phyloP scores from a whole-genome alignment of 495 filamentous ascomycete genomes.

The Trichoderma orchidacearum region DNA sequence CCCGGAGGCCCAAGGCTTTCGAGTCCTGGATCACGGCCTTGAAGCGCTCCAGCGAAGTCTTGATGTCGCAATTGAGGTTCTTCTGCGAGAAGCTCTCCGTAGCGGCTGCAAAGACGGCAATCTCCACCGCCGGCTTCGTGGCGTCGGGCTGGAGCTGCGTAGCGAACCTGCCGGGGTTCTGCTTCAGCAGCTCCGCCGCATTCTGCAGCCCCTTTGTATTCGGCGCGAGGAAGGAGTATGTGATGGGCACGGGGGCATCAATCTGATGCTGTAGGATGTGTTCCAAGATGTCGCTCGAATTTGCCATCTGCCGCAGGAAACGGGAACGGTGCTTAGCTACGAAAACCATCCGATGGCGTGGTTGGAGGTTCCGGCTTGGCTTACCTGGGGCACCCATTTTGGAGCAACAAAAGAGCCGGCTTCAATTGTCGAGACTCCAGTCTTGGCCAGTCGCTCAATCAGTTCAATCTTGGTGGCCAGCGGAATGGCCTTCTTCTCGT shows the following conservation, averaged over 20 bases:
- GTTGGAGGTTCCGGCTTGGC: conserved; percentile 1
- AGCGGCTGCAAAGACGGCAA: conserved; percentile 86
- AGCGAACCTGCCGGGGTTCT: conserved; percentile 22
- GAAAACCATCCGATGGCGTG: neutral
- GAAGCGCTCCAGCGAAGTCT: conserved; percentile 66
- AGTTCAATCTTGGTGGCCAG: conserved; percentile 77
- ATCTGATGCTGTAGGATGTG: conserved; percentile 59
- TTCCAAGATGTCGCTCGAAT: conserved; percentile 69
- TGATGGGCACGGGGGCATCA: conserved; percentile 48
- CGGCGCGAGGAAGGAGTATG: conserved; percentile 88
- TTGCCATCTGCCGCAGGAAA: conserved; percentile 59
- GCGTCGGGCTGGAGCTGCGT: conserved; percentile 18
- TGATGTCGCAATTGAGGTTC: conserved; percentile 85
- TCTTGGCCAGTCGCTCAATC: conserved; percentile 65
- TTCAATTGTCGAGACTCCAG: conserved; percentile 78
- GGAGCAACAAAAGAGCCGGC: conserved; percentile 90
- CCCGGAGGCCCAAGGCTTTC: conserved; percentile 54
- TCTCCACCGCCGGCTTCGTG: conserved; percentile 45
- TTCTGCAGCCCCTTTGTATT: conserved; percentile 66
- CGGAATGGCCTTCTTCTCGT: conserved; percentile 75
- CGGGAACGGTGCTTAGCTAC: neutral
- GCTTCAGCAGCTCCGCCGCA: conserved; percentile 29
- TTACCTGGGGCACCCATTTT: conserved; percentile 96
- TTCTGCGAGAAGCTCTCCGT: conserved; percentile 83
- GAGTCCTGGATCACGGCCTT: conserved; percentile 60